Base-by-base conservation (phyloP, 1,284 basidiomycete genomes). In the Pisolithus thermaeus region DNA sequence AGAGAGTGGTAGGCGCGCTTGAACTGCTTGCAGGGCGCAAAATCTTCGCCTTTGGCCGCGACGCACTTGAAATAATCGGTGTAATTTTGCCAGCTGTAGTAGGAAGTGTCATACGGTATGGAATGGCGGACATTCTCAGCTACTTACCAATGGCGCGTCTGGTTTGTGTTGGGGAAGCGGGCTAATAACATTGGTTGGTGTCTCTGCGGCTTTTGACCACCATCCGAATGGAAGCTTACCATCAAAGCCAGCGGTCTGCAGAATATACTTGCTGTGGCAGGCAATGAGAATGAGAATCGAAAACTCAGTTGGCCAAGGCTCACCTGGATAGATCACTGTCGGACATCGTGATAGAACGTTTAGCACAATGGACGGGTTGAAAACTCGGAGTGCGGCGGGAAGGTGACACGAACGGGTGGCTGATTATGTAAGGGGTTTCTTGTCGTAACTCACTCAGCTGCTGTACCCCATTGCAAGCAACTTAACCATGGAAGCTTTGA, bases 61-160 rank as follows among this genome's bases (percentile, higher is more conserved):
- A 98, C 77, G 71, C 97, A 99, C 74, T 96, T 97, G 86, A 92
- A 92, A 80, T 96, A 97, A 75, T 99, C 93, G 55, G 90, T 87
- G 73, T 93, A 97, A 76, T 94, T 95, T 76, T 97, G 95, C 85
- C 87, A 92, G 72, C 87, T 90, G 59, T 11, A 37, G 30, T 28
- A 18, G 4, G 4, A 22, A 14, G 41, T 16, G 18, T 52, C 39
- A 22, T 18, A 25, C 12, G 6, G 23, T 35, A 35, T 51, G 48
- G 3, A 46, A 8, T 30, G n/a, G n/a, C 27, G 42, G 16, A 25
- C 14, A 12, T 3, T 23, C 32, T 43, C 36, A 23, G 22, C 40
- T 47, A 36, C 80, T 58, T 64, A 95, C 92, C 93, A 97, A 75
- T 96, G 92, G 70, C 86, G 84, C 50, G 91, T 94, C 76, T 96